Evolutionary conservation across 2,329 filamentous ascomycete genomes (phyloP).

Genomic region (Phialophora expanda): DNA sequence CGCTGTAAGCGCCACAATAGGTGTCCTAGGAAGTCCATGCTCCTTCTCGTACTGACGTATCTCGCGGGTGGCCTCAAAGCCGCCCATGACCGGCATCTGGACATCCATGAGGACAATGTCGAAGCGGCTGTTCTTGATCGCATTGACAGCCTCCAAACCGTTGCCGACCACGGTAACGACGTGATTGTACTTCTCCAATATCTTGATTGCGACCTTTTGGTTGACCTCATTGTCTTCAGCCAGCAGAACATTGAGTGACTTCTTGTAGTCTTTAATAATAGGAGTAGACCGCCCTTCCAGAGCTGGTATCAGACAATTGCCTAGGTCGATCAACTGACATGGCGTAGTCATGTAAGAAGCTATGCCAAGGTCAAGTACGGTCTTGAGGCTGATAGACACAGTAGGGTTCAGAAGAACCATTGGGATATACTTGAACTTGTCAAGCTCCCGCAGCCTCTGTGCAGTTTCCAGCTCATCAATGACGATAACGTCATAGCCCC

Average conservation of each 20-base stretch:
- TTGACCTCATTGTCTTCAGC: slow-evolving; percentile 98
- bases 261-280: slow-evolving; percentile 88
- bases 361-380: slow-evolving; percentile 90
- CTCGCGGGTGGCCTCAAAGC: slow-evolving; percentile 95
- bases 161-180: slow-evolving; percentile 81
- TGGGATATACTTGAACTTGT: slow-evolving; percentile 97
- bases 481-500: slow-evolving; percentile 91
- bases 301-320: slow-evolving; percentile 94
- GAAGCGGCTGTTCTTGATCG: slow-evolving; percentile 87
- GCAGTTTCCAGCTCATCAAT: slow-evolving; percentile 93
- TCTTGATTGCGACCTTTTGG: slow-evolving; percentile 93
- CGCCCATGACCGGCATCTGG: slow-evolving; percentile 99
- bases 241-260: slow-evolving; percentile 91
- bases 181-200: slow-evolving; percentile 89
- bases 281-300: slow-evolving; percentile 91
- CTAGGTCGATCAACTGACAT: slow-evolving; percentile 89
- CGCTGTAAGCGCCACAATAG: slow-evolving; percentile 94
- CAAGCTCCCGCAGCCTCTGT: slow-evolving; percentile 79
- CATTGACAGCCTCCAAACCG: slow-evolving; percentile 90
- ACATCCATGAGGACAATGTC: slow-evolving; percentile 99
- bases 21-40: slow-evolving; percentile 78
- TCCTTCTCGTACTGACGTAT: slow-evolving; percentile 93
- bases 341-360: slow-evolving; percentile 99
- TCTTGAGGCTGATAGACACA: slow-evolving; percentile 90
- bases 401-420: slow-evolving; percentile 89